Percentiles rank a stretch among this genome's conserved stretches.
Evolutionary conservation across 768 basidiomycete species (phyloP).

Genomic region (Xanthoconium purpureum): DNA sequence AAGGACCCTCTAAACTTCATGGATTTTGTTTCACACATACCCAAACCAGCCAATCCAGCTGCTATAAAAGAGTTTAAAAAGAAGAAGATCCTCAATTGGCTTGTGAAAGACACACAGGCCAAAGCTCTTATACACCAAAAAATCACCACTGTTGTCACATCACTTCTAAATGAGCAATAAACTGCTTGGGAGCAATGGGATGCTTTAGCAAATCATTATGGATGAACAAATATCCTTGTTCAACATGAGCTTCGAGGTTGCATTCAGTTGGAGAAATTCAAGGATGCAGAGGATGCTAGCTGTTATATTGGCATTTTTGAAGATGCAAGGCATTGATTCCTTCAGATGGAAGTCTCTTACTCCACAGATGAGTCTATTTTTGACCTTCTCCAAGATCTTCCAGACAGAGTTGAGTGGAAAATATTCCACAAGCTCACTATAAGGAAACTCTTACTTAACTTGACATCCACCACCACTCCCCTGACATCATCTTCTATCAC

Average conservation of each 20-base stretch:
- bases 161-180: not conserved
- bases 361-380: not conserved
- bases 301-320: not conserved
- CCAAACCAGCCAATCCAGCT: not conserved
- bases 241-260: not conserved
- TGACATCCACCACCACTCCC: not conserved
- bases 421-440: not conserved
- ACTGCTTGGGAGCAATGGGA: not conserved
- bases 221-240: fast-evolving
- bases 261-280: not conserved
- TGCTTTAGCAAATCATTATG: fast-evolving
- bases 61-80: not conserved
- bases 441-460: not conserved
- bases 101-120: not conserved
- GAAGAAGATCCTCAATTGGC: not conserved
- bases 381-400: not conserved
- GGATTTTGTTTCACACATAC: not conserved
- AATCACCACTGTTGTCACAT: not conserved
- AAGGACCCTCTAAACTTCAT: not conserved
- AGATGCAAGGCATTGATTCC: not conserved
- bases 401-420: not conserved
- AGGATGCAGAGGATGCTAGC: not conserved
- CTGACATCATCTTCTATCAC: too few species aligned
- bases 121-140: not conserved
- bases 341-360: not conserved